Evolutionary conservation across 1,284 basidiomycete species (phyloP).

Genomic region (Cryptococcus amylolentus): DNA sequence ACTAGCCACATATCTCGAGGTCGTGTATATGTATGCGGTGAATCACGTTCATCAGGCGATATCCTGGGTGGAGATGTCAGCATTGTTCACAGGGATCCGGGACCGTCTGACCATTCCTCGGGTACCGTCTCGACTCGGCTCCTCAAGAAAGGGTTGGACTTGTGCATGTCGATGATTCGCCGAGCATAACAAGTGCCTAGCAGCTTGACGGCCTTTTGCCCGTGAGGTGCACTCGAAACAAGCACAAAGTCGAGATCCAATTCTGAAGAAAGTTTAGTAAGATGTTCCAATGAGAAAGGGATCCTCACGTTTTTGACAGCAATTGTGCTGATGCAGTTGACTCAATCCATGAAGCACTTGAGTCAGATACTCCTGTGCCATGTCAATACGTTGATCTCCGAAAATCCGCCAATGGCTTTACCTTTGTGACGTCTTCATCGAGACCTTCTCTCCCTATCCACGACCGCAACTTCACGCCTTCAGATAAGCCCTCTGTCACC

Average conservation of each 20-base stretch:
- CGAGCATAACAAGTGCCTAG: conserved; percentile 43
- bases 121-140: conserved; percentile 30
- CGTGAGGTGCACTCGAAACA: conserved; percentile 23
- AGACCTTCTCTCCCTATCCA: conserved; percentile 43
- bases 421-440: conserved; percentile 39
- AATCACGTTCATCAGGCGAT: conserved; percentile 47
- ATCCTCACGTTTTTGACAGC: conserved; percentile 42
- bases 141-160: conserved; percentile 48
- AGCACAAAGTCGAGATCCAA: conserved; percentile 40
- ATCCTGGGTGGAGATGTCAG: conserved; percentile 23
- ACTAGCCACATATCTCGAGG: conserved; percentile 49
- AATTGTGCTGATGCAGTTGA: conserved; percentile 35
- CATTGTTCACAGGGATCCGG: neutral
- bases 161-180: conserved; percentile 45
- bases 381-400: neutral
- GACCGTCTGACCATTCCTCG: conserved; percentile 37
- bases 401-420: conserved; percentile 10
- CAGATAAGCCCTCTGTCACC: conserved; percentile 35
- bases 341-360: conserved; percentile 44
- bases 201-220: conserved; percentile 36
- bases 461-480: conserved; percentile 37
- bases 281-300: neutral
- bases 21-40: conserved; percentile 40
- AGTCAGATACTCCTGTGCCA: conserved; percentile 35
- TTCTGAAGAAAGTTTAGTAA: conserved; percentile 15